Conservation (phyloP, 208 protist genomes). For the Acanthamoeba rhysodes region DNA sequence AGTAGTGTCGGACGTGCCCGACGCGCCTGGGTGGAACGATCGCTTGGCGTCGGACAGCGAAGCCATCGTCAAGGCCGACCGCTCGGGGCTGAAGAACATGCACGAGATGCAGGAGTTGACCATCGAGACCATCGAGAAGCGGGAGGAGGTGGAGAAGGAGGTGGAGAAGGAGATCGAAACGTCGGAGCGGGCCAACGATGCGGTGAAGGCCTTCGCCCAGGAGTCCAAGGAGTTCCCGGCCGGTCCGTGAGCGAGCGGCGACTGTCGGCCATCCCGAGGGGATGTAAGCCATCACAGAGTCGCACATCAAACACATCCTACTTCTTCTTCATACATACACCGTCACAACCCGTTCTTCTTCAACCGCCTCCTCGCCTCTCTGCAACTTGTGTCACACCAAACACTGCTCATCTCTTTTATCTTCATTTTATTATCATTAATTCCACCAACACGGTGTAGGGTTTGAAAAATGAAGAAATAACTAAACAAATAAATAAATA, state of each 20-base stretch:
- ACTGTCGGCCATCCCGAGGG: neutral
- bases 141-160: neutral
- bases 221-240: conserved; percentile 3
- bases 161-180: neutral
- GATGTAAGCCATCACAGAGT: too few relatives aligned
- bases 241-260: neutral
- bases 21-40: conserved; percentile 17
- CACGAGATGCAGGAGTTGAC: neutral
- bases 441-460: too few relatives aligned
- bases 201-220: neutral
- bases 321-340: too few relatives aligned
- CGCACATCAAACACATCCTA: too few relatives aligned
- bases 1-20: neutral
- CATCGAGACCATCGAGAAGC: conserved; percentile 30
- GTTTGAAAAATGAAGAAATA: too few relatives aligned
- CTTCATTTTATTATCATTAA: neutral
- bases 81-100: neutral
- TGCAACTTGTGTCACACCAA: too few relatives aligned
- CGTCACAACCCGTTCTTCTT: too few relatives aligned
- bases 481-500: too few relatives aligned
- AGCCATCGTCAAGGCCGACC: conserved; percentile 48
- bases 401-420: neutral
- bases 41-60: conserved; percentile 19
- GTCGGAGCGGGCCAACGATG: neutral
- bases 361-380: too few relatives aligned